Evolutionary conservation across 495 filamentous ascomycete genomes (phyloP).

Genomic region (Aspergillus bertholletiae): DNA sequence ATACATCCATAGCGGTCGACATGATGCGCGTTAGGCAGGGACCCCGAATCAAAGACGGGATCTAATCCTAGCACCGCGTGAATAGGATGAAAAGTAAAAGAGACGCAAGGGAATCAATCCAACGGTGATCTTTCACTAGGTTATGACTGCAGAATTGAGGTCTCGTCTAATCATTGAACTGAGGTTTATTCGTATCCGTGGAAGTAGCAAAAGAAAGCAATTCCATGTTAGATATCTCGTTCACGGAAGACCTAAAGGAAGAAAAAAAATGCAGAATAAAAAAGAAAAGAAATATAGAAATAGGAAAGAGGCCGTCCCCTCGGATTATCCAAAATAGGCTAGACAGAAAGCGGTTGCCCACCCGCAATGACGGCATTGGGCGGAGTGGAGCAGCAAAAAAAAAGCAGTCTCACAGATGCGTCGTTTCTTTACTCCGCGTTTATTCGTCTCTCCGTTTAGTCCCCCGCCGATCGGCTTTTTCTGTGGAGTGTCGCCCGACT

Average conservation of each 20-base stretch:
- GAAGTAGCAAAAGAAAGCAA: no score
- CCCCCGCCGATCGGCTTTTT: neutral
- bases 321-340: conserved; percentile 20
- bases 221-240: no score
- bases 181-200: no score
- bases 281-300: conserved; percentile 4
- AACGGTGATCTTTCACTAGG: neutral
- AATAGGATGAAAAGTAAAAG: neutral
- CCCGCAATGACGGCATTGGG: conserved; percentile 11
- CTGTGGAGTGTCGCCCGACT: neutral
- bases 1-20: neutral
- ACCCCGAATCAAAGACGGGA: neutral
- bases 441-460: neutral
- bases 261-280: no score
- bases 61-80: neutral
- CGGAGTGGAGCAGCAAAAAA: conserved; percentile 4
- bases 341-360: conserved; percentile 7
- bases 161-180: no score
- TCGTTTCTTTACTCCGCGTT: neutral
- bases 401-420: neutral
- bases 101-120: no score
- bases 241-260: no score
- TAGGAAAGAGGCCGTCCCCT: neutral
- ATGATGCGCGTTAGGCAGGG: neutral
- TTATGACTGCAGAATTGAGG: no score